Percentiles rank a stretch among this genome's conserved stretches.
These are phyloP conservation scores for Naganishia onofrii DNA, from an alignment of 768 basidiomycete genomes.

Conservation along the genomic window DNA sequence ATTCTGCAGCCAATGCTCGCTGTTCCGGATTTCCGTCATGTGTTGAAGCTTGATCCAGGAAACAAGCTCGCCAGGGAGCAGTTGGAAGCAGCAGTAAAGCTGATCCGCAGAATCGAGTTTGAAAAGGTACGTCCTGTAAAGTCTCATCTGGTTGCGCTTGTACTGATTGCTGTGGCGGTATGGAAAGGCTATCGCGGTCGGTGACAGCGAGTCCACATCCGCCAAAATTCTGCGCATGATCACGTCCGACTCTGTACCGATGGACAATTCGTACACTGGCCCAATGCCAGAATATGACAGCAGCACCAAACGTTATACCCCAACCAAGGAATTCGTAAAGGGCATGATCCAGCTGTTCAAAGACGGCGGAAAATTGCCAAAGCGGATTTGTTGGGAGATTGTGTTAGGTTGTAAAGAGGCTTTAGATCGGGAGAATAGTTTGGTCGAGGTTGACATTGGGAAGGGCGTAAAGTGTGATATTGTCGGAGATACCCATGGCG, in stretches of 20 bases:
- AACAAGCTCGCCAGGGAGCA: constrained; percentile 78
- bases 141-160: constrained; percentile 33
- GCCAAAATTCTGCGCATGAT: constrained; percentile 76
- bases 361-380: constrained; percentile 83
- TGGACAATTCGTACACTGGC: constrained; percentile 70
- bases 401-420: constrained; percentile 76
- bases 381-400: constrained; percentile 93
- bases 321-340: constrained; percentile 74
- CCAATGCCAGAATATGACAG: constrained; percentile 67
- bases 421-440: constrained; percentile 72
- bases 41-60: constrained; percentile 75
- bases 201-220: constrained; percentile 78
- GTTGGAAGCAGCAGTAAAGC: constrained; percentile 81
- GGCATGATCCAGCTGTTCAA: constrained; percentile 91
- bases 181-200: constrained; percentile 72
- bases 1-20: constrained; percentile 83
- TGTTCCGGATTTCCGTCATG: constrained; percentile 80
- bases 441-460: constrained; percentile 71
- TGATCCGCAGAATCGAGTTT: constrained; percentile 83
- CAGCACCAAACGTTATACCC: constrained; percentile 57
- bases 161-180: constrained; percentile 1
- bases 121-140: constrained; percentile 59
- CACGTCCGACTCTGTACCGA: constrained; percentile 71
- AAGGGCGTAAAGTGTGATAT: constrained; percentile 84
- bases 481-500: constrained; percentile 83